These are phyloP conservation scores for Jaltomata sinuosa DNA, from an alignment of 257 asterid species.

Conservation along the genomic window DNA sequence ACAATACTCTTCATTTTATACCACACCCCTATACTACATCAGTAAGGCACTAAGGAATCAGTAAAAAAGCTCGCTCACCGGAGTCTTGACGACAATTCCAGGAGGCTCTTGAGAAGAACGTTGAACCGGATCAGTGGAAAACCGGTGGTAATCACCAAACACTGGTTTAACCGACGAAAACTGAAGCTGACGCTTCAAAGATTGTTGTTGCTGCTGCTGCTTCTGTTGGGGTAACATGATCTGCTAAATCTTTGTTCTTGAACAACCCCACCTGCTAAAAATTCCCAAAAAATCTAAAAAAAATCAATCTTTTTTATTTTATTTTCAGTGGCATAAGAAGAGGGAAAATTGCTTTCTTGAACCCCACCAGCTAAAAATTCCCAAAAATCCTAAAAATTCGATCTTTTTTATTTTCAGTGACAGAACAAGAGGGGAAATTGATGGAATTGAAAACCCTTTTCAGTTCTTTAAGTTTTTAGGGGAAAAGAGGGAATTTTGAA, in stretches of 20 bases:
- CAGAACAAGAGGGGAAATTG: conserved; percentile 3
- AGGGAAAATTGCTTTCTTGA: neutral
- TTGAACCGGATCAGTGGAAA: conserved; percentile 34
- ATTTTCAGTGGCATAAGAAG: neutral
- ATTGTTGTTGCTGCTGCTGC: conserved; percentile 26
- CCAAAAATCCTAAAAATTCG: neutral
- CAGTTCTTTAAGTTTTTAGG: neutral
- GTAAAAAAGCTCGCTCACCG: conserved; percentile 32
- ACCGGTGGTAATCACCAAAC: conserved; percentile 66
- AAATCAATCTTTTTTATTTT: neutral
- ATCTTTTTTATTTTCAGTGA: neutral
- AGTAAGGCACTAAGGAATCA: neutral
- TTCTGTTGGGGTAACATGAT: conserved; percentile 37
- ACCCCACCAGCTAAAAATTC: conserved; percentile 1
- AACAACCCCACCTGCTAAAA: neutral
- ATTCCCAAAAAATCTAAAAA: neutral
- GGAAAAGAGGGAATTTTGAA: neutral
- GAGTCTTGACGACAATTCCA: conserved; percentile 52
- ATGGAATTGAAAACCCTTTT: neutral
- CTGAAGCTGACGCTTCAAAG: conserved; percentile 52
- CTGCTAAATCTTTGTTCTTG: conserved; percentile 5
- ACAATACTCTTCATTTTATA: neutral
- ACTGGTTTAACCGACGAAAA: conserved; percentile 62
- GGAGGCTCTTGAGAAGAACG: conserved; percentile 39
- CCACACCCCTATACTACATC: neutral